Percentiles rank a stretch among this genome's conserved stretches.
phyloP scores from a whole-genome alignment of 2,329 filamentous ascomycete species.

The Cercospora sp. region DNA sequence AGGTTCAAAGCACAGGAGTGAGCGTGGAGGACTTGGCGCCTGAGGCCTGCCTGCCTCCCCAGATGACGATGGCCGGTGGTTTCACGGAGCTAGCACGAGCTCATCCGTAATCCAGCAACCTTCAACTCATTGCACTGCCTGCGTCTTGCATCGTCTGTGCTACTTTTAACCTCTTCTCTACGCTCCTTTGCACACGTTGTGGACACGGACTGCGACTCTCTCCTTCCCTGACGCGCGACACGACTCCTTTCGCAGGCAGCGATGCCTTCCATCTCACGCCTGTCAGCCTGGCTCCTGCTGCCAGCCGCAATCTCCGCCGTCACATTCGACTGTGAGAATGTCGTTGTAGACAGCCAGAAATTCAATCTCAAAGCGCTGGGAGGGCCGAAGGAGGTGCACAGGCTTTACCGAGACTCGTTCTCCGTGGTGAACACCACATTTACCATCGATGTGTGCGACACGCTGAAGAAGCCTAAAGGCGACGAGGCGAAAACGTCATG shows the following conservation, averaged over 20 bases:
- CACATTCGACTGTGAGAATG: conserved; percentile 62
- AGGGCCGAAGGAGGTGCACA: conserved; percentile 69
- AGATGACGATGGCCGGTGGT: background rate
- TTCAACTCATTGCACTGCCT: background rate
- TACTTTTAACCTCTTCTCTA: background rate
- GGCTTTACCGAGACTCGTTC: conserved; percentile 49
- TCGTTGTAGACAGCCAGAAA: conserved; percentile 58
- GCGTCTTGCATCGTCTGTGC: background rate
- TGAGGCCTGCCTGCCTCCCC: background rate
- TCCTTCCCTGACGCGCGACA: background rate
- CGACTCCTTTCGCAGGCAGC: background rate
- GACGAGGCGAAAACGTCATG: conserved; percentile 58
- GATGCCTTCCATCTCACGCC: conserved; percentile 24
- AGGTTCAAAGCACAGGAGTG: background rate
- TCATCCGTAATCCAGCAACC: background rate
- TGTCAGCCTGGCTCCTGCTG: conserved; percentile 33
- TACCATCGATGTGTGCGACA: conserved; percentile 73
- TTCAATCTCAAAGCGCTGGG: conserved; percentile 66
- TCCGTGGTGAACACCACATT: conserved; percentile 72
- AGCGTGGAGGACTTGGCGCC: background rate
- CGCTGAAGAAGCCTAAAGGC: conserved; percentile 63
- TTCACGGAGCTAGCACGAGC: background rate
- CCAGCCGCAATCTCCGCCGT: conserved; percentile 44
- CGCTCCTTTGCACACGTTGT: background rate
- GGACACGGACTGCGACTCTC: background rate